Evolutionary conservation across 345 rosid species (phyloP).

Genomic region (Gossypium thurberi): DNA sequence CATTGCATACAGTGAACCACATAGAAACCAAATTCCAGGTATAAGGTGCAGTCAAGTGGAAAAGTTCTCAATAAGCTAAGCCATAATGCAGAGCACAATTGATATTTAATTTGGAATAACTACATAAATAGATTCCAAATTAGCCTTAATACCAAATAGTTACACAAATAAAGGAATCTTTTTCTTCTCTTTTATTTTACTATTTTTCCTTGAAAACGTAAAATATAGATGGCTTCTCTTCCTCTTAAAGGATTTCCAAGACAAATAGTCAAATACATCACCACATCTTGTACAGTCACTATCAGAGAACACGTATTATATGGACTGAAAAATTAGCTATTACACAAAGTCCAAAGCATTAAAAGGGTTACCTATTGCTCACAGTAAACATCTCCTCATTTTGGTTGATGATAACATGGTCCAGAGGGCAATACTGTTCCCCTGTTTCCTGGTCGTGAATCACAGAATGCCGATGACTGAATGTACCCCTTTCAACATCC

Average conservation of each 20-base stretch:
- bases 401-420: slow-evolving; percentile 61
- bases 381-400: slow-evolving; percentile 81
- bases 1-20: background rate
- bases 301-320: background rate
- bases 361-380: slow-evolving; percentile 54
- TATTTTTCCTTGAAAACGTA: background rate
- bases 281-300: background rate
- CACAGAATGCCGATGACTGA: slow-evolving; percentile 72
- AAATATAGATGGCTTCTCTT: background rate
- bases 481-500: slow-evolving; percentile 90
- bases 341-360: background rate
- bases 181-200: background rate
- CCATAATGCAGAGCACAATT: background rate
- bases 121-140: background rate
- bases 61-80: background rate
- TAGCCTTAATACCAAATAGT: background rate
- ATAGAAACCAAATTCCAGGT: background rate
- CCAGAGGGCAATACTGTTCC: slow-evolving; percentile 69
- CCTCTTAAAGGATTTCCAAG: background rate
- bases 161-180: background rate
- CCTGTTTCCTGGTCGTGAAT: slow-evolving; percentile 77
- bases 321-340: background rate
- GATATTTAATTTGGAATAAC: background rate
- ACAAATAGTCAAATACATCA: background rate
- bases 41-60: background rate